Evolutionary conservation across 2,329 filamentous ascomycete species (phyloP).

Genomic region (Metarhizium sp.): DNA sequence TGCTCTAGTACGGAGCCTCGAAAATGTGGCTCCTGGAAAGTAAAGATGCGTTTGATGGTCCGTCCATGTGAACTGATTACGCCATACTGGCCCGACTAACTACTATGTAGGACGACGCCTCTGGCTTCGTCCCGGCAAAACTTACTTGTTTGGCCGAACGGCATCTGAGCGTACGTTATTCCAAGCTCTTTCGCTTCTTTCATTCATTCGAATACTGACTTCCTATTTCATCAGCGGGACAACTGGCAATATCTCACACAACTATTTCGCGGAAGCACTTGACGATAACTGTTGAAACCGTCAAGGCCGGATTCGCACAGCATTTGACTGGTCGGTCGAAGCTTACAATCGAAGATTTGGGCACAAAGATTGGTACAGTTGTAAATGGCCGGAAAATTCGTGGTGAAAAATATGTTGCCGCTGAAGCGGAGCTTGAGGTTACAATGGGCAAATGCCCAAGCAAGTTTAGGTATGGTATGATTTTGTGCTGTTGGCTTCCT

Average conservation of each 20-base stretch:
- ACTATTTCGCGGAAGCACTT: slow-evolving; percentile 86
- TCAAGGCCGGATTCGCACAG: slow-evolving; percentile 56
- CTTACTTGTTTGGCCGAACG: slow-evolving; percentile 78
- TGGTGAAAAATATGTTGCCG: slow-evolving; percentile 48
- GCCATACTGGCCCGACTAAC: slow-evolving; percentile 4
- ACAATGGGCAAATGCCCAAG: slow-evolving; percentile 62
- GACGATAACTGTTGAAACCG: slow-evolving; percentile 59
- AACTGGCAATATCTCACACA: slow-evolving; percentile 64
- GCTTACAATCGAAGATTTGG: slow-evolving; percentile 66
- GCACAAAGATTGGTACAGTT: slow-evolving; percentile 76
- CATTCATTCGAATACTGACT: background rate
- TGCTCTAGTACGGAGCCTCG: background rate
- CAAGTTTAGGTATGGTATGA: slow-evolving; percentile 42
- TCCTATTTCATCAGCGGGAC: slow-evolving; percentile 40
- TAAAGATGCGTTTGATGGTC: slow-evolving; percentile 42
- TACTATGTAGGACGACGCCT: slow-evolving; percentile 38
- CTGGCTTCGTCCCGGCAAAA: slow-evolving; percentile 80
- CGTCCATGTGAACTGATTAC: slow-evolving; percentile 1
- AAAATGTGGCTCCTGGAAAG: slow-evolving; percentile 59
- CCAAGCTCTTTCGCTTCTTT: background rate
- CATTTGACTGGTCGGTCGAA: slow-evolving; percentile 56
- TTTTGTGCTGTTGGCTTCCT: background rate
- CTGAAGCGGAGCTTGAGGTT: slow-evolving; percentile 46
- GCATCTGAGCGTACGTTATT: slow-evolving; percentile 48
- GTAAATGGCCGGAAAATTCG: slow-evolving; percentile 66